Conservation (phyloP, 2,329 filamentous ascomycete species). For the Orbilia javanica region DNA sequence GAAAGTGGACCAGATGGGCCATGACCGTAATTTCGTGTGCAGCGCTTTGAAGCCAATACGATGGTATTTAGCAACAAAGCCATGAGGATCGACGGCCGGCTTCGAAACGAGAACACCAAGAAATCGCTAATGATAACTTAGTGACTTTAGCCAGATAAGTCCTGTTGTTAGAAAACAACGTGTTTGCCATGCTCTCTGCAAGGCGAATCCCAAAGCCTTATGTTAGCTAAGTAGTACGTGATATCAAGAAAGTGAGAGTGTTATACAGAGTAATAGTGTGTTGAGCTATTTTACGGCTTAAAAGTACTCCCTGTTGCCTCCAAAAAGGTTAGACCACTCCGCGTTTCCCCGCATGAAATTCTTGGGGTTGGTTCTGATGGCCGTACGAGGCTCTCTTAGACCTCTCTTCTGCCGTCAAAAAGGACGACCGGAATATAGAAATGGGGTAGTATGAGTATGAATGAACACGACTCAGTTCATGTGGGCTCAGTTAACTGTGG, state of each 20-base stretch:
- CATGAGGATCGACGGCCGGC: not conserved
- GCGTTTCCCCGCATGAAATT: slow-evolving; percentile 32
- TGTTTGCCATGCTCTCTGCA: slow-evolving; percentile 40
- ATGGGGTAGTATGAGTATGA: slow-evolving; percentile 28
- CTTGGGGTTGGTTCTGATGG: not conserved
- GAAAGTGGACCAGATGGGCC: not conserved
- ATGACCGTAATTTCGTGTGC: slow-evolving; percentile 2
- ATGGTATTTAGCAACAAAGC: not conserved
- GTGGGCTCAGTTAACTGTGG: slow-evolving; percentile 4
- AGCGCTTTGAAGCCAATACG: not conserved
- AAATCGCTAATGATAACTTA: slow-evolving; percentile 50
- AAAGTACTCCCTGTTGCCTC: not conserved
- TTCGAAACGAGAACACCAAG: slow-evolving; percentile 48
- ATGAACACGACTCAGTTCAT: slow-evolving; percentile 7
- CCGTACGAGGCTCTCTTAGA: not conserved
- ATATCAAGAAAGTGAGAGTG: not conserved
- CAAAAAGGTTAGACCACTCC: slow-evolving; percentile 24
- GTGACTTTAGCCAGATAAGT: slow-evolving; percentile 41
- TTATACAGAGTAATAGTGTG: slow-evolving; percentile 15
- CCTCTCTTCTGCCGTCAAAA: not conserved
- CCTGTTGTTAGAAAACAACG: slow-evolving; percentile 27
- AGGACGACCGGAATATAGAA: slow-evolving; percentile 22
- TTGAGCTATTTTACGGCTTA: slow-evolving; percentile 40
- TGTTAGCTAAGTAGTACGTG: not conserved
- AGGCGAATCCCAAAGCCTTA: not conserved